Percentiles rank a stretch among this genome's conserved stretches.
Conservation (phyloP, 176 grass and related monocot species). For the Luzula sylvatica region DNA sequence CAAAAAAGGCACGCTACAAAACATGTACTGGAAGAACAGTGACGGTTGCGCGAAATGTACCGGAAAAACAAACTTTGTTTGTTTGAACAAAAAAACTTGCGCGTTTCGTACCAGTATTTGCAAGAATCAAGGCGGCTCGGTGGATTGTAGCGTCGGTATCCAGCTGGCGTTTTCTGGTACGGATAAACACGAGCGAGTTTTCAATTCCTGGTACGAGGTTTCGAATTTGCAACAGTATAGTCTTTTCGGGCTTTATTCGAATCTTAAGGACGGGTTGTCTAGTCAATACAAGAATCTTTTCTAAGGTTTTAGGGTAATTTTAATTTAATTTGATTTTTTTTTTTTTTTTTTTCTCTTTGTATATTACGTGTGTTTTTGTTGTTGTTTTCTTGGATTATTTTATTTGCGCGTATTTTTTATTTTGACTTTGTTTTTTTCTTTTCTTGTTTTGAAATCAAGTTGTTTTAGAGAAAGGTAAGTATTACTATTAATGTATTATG, state of each 20-base stretch:
- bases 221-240: conserved; percentile 88
- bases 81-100: conserved; percentile 62
- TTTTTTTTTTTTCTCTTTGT: background rate
- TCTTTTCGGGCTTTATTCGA: conserved; percentile 72
- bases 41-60: conserved; percentile 61
- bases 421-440: background rate
- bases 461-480: background rate
- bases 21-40: conserved; percentile 74
- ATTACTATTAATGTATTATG: no score
- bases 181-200: conserved; percentile 70
- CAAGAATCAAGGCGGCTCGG: conserved; percentile 68
- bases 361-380: conserved; percentile 15
- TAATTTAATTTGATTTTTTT: background rate
- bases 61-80: conserved; percentile 59
- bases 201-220: conserved; percentile 98
- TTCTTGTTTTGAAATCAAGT: background rate
- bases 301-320: conserved; percentile 23
- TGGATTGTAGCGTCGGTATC: conserved; percentile 85
- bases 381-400: conserved; percentile 9
- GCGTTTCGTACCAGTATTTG: conserved; percentile 63
- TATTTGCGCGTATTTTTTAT: background rate
- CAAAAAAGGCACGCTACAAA: conserved; percentile 86
- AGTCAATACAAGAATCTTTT: conserved; percentile 71
- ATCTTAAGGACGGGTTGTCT: conserved; percentile 60
- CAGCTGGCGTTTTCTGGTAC: conserved; percentile 94